Evolutionary conservation across 768 basidiomycete species (phyloP), one percentile per base, ranked within the genome.

Genomic region (Rhizopogon rudus): DNA sequence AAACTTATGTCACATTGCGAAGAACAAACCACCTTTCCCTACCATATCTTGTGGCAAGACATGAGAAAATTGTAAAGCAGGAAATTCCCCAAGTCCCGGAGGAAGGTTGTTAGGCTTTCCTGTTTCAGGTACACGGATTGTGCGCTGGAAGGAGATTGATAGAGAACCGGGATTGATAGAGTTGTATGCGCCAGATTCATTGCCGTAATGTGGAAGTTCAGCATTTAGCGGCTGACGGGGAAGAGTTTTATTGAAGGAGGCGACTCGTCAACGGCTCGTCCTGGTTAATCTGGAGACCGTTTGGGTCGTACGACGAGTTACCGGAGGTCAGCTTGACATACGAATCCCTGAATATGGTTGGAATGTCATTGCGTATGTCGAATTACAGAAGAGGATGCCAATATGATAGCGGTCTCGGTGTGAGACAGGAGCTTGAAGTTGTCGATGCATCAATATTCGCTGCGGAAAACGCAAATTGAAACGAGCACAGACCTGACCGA

Each of bases 1-100:
- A 44, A 44, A 29, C 13, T n/a, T 22, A 59, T 64, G 29, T 10
- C 31, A 31, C 44, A 31, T 45, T 33, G 68, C 67, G 16, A 68
- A 55, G 50, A 67, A 66, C 22, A 59, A 51, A 10, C 68, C 67
- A 29, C 67, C 67, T 41, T 67, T 67, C 2, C 37, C 44, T 6
- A 60, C 22, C 39, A 68, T 50, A 6, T 55, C 55, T 28, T 39
- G 35, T 7, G 68, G 67, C 25, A 68, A 59, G 14, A 31, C 49
- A 8, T 57, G 35, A 14, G 53, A 44, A n/a, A 51, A 54, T 31
- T 63, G 51, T 65, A 65, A 44, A 41, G 22, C 31, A 17, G 17
- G 43, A 45, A 45, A 7, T 10, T 12, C n/a, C n/a, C 44, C 44
- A 31, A 45, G 29, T 31, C 29, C 44, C 6, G 28, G n/a, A 8